Base-by-base conservation (phyloP, 495 filamentous ascomycete species). In the Neurospora tetraspora region DNA sequence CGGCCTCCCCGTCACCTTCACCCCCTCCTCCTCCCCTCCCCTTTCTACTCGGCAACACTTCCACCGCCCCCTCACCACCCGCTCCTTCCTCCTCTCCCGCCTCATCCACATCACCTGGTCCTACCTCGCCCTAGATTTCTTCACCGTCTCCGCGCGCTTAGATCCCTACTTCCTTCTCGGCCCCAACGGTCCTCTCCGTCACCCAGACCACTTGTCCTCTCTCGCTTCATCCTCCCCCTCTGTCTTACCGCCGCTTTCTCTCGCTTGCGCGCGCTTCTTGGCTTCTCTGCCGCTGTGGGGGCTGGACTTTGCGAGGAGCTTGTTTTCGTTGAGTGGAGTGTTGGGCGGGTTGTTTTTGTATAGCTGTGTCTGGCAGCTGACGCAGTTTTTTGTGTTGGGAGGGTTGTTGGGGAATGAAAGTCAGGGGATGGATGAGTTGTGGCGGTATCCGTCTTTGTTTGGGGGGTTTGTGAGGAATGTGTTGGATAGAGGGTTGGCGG, bases 111-210 rank as follows among this genome's bases (percentile, higher is more conserved):
- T 91, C 31, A 42, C 88, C 27, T 77, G 84, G 11, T 78, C 82
- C 77, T 94, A 91, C 77, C 76, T 96, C 38, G 37, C 84, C 42
- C 81, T 94, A 23, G 94, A 97, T 77, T 39, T 88, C 42, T 78
- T 91, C 65, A 92, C 92, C 78, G 81, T 88, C 10, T 65, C 89
- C 65, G 89, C 91, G 77, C 90, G 91, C 73, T 83, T 85, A 20
- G 94, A 97, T 76, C 88, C 90, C 0, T 97, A 95, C 84, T 97
- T 94, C 81, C 81, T 81, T 78, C 65, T 82, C 80, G 79, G 85
- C 10, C 83, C 83, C n/a, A 78, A 79, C 40, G 53, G 53, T 36
- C 53, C 27, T 9, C 16, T 39, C 0, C 72, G 76, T 0, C 73
- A n/a, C 73, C 69, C 75, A 34, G 82, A 80, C 43, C 86, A 71